Conservation (phyloP, 371 early-diverging fungal genomes). For the Actinomortierella ambigua region DNA sequence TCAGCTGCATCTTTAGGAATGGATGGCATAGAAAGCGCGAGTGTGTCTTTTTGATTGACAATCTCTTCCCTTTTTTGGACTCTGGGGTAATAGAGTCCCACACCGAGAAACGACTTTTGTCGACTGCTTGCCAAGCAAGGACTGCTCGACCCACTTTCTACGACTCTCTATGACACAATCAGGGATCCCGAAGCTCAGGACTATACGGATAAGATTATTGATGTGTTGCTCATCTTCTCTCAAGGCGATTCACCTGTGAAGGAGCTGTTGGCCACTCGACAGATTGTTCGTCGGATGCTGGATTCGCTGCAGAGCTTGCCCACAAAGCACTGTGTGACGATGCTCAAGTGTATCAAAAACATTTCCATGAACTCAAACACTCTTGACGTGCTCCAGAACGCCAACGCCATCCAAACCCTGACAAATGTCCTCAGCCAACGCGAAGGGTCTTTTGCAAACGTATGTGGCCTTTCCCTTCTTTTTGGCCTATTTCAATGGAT, state of each 20-base stretch:
- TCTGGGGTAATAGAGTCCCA: conserved; percentile 42
- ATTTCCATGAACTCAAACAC: conserved; percentile 60
- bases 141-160: conserved; percentile 51
- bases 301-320: conserved; percentile 48
- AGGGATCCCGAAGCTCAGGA: conserved; percentile 42
- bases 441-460: conserved; percentile 35
- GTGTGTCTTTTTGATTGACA: not conserved
- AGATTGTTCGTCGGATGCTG: conserved; percentile 45
- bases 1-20: not conserved
- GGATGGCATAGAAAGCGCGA: not conserved
- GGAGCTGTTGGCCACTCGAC: conserved; percentile 52
- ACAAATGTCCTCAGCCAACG: conserved; percentile 49
- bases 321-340: conserved; percentile 39
- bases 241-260: conserved; percentile 56
- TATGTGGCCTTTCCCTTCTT: conserved; percentile 20
- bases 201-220: conserved; percentile 51
- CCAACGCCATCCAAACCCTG: conserved; percentile 50
- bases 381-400: conserved; percentile 52
- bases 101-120: conserved; percentile 64
- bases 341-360: conserved; percentile 64
- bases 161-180: conserved; percentile 42
- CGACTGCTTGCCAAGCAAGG: conserved; percentile 56
- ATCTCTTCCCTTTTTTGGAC: not conserved
- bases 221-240: conserved; percentile 56
- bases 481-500: too few relatives aligned